phyloP scores from a whole-genome alignment of 768 basidiomycete genomes.

The Mycena rebaudengoi region DNA sequence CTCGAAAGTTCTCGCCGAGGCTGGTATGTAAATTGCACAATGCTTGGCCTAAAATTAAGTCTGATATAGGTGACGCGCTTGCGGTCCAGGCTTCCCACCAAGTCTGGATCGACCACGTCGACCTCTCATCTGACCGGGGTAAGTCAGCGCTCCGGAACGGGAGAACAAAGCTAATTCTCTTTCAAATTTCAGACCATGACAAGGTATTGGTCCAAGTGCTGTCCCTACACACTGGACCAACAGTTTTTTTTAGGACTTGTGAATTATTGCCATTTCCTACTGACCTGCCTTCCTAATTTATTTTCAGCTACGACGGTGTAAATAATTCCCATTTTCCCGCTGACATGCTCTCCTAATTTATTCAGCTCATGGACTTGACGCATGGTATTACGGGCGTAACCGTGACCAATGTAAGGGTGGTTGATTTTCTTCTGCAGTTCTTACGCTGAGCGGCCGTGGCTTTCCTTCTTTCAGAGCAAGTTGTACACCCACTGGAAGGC shows the following conservation, averaged over 20 bases:
- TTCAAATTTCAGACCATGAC: slow-evolving; percentile 42
- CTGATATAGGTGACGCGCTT: slow-evolving; percentile 43
- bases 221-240: too few species aligned
- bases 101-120: slow-evolving; percentile 57
- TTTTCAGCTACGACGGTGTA: slow-evolving; percentile 53
- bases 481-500: slow-evolving; percentile 57
- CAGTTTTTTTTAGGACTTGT: too few species aligned
- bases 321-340: too few species aligned
- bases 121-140: slow-evolving; percentile 51
- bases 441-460: too few species aligned
- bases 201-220: slow-evolving; percentile 47
- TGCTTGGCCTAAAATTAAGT: too few species aligned
- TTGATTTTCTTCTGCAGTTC: not conserved
- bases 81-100: slow-evolving; percentile 50
- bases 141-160: not conserved
- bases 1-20: slow-evolving; percentile 53
- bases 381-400: slow-evolving; percentile 53
- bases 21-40: slow-evolving; percentile 32
- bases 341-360: too few species aligned
- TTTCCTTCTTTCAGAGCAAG: too few species aligned
- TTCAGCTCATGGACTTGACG: slow-evolving; percentile 54
- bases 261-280: too few species aligned
- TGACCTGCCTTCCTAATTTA: too few species aligned
- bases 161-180: not conserved
- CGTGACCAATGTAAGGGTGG: slow-evolving; percentile 41